Evolutionary conservation across 768 basidiomycete species (phyloP).

Genomic region (Grammothele lineata): DNA sequence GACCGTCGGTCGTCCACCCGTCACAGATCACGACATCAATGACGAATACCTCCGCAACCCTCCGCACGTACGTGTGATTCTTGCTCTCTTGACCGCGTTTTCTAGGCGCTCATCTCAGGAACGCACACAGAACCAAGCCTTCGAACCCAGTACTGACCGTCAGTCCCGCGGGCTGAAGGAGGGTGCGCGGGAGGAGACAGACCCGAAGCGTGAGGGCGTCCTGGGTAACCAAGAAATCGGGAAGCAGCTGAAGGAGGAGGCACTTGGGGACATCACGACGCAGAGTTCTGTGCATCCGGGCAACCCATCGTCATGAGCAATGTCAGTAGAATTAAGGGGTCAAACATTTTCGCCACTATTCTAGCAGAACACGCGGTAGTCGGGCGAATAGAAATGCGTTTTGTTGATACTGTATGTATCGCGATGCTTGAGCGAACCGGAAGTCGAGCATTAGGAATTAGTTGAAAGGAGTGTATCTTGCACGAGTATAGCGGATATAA

Average conservation of each 20-base stretch:
- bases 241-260: constrained; percentile 17
- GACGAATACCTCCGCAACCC: constrained; percentile 30
- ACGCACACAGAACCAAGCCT: too few relatives aligned
- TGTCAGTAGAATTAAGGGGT: too few relatives aligned
- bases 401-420: too few relatives aligned
- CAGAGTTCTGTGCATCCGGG: constrained; percentile 23
- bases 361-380: too few relatives aligned
- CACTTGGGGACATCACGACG: constrained; percentile 16
- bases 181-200: constrained; percentile 7
- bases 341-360: too few relatives aligned
- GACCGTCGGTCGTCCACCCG: constrained; percentile 22
- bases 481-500: too few relatives aligned
- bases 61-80: constrained; percentile 22
- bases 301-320: too few relatives aligned
- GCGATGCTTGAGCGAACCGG: too few relatives aligned
- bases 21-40: constrained; percentile 29
- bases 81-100: not conserved
- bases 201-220: constrained; percentile 14
- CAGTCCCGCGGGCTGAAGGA: constrained; percentile 21
- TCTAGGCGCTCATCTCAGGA: too few relatives aligned
- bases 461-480: too few relatives aligned
- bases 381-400: too few relatives aligned
- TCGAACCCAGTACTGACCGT: constrained; percentile 14
- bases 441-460: too few relatives aligned
- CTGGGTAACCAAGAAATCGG: constrained; percentile 19